These are phyloP conservation scores for Trichoderma oligosporum DNA, from an alignment of 2,329 filamentous ascomycete genomes.

Conservation along the genomic window DNA sequence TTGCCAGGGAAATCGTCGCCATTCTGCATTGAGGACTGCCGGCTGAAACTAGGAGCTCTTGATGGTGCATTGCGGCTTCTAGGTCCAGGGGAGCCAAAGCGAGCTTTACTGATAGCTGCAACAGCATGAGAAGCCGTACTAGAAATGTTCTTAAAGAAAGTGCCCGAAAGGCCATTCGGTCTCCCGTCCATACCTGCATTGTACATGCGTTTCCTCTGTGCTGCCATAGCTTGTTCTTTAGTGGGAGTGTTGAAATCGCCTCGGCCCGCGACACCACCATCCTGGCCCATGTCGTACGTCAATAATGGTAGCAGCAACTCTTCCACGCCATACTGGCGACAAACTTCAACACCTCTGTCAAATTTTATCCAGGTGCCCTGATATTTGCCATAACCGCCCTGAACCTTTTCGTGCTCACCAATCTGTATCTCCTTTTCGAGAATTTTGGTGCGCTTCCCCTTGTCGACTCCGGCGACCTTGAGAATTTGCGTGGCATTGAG, in stretches of 20 bases:
- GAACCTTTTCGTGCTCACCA: constrained; percentile 96
- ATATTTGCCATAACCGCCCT: constrained; percentile 97
- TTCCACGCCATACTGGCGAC: constrained; percentile 73
- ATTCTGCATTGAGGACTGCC: constrained; percentile 69
- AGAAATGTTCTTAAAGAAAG: constrained; percentile 97
- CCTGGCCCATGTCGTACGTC: constrained; percentile 75
- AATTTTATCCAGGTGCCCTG: constrained; percentile 99
- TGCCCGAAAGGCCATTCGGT: constrained; percentile 66
- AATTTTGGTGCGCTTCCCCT: constrained; percentile 95
- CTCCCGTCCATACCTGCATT: constrained; percentile 64
- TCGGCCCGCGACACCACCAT: constrained; percentile 66
- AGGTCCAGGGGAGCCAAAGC: constrained; percentile 82
- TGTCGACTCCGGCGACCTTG: constrained; percentile 95
- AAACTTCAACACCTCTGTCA: constrained; percentile 86
- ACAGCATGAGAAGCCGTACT: constrained; percentile 89
- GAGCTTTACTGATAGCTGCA: constrained; percentile 92
- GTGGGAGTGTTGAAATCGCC: constrained; percentile 89
- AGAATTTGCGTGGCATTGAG: constrained; percentile 97
- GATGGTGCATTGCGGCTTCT: constrained; percentile 61
- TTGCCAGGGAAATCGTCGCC: constrained; percentile 64
- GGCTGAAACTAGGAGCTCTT: constrained; percentile 65
- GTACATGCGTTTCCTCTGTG: constrained; percentile 88
- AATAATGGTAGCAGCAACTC: constrained; percentile 70
- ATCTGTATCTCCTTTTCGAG: constrained; percentile 96
- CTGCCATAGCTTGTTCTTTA: constrained; percentile 98